Evolutionary conservation across 1,284 basidiomycete species (phyloP).

Genomic region (Ustilago trichophora): DNA sequence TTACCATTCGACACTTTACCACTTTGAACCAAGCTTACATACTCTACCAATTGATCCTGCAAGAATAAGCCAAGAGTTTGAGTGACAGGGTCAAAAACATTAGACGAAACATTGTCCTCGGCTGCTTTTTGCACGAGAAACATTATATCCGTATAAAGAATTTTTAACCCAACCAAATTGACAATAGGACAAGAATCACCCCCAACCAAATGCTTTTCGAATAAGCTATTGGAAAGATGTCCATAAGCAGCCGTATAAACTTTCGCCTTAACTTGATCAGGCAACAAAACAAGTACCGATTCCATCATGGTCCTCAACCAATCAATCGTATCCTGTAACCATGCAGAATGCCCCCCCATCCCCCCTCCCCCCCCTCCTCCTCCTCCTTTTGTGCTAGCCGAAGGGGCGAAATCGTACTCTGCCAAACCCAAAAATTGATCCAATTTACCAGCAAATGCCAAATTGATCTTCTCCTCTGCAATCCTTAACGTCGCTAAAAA

Average conservation of each 20-base stretch:
- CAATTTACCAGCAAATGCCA: conserved; percentile 88
- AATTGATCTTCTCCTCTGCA: conserved; percentile 81
- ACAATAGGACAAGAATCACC: conserved; percentile 16
- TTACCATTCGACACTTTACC: conserved; percentile 9
- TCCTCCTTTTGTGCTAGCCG: no score
- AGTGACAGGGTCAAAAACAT: conserved; percentile 3
- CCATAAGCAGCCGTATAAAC: conserved; percentile 85
- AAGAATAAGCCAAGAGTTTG: conserved; percentile 81
- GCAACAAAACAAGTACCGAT: conserved; percentile 80
- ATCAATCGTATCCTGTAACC: conserved; percentile 91
- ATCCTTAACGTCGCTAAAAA: conserved; percentile 78
- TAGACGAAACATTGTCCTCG: conserved; percentile 6
- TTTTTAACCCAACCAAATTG: conserved; percentile 17
- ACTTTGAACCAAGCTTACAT: conserved; percentile 67
- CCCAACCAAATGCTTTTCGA: conserved; percentile 71
- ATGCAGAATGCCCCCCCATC: conserved; percentile 76
- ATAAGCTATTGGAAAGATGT: conserved; percentile 85
- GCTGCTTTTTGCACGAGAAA: conserved; percentile 47
- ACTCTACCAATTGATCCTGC: conserved; percentile 83
- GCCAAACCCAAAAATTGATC: conserved; percentile 94
- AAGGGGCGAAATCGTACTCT: conserved; percentile 95
- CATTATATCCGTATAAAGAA: conserved; percentile 39
- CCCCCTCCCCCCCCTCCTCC: not conserved
- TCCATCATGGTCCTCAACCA: conserved; percentile 97
- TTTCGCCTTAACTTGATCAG: conserved; percentile 81